Base-by-base conservation (phyloP, 345 rosid species). In the Gossypium thurberi region DNA sequence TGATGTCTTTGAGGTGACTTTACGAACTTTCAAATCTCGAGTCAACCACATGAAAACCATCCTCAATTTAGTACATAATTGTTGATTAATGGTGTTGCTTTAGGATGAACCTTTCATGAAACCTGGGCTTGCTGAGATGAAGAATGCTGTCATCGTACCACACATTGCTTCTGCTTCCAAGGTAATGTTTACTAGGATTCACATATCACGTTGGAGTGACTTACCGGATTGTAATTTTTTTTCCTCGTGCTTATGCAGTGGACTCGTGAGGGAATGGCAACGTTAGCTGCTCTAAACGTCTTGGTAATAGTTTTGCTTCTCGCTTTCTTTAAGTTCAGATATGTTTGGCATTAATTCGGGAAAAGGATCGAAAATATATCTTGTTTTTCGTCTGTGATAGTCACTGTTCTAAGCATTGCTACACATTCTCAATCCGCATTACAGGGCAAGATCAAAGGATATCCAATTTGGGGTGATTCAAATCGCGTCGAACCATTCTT, bases 221-320 rank as follows among this genome's bases (percentile, higher is more conserved):
- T 6, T 33, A 28, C 17, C 25, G n/a, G 46, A 51, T 9, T 28
- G 2, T 59, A 53, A 67, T 42, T 18, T 2, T 66, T 21, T 68
- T 63, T 33, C 40, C 23, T 28, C 17, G 4, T 76, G 47, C 20
- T 40, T 46, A 44, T 80, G 75, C 74, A 95, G 99, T 95, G 98
- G 99, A 95, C 99, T 81, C 94, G 99, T 2, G 98, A 95, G 85
- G 99, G 99, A 80, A 95, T 95, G 97, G 99, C 99, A 55, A 87
- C 97, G 0, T 85, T 92, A 71, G 94, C 98, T 59, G 94, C 99
- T 64, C 89, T 94, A 20, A 94, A 94, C 71, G 98, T 94, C 83
- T 81, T 90, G 81, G 99, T 94, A 87, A 15, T 82, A 33, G 73
- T 15, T 20, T 33, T 56, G 37, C 26, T 72, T 58, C 66, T 3